Conservation (phyloP, 768 basidiomycete genomes). For the Hypsizygus marmoreus region DNA sequence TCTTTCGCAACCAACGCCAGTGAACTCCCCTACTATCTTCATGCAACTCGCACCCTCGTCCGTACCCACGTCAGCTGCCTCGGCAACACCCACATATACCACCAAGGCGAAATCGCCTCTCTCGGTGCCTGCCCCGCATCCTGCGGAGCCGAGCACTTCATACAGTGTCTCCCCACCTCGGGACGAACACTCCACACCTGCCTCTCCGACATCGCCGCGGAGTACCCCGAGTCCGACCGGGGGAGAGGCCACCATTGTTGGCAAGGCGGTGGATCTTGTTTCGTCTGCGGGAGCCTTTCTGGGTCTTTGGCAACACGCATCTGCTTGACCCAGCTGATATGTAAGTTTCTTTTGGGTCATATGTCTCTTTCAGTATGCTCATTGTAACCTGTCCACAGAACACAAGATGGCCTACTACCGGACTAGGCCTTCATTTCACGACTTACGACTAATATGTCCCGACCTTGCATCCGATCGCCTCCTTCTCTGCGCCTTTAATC, state of each 20-base stretch:
- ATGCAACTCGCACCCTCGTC: conserved; percentile 28
- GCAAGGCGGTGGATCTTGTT: conserved; percentile 75
- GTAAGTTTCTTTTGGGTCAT: conserved; percentile 7
- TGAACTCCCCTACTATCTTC: conserved; percentile 56
- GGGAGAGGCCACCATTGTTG: conserved; percentile 38
- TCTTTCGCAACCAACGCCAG: conserved; percentile 54
- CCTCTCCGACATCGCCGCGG: conserved; percentile 13
- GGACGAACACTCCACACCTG: conserved; percentile 11
- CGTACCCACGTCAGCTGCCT: conserved; percentile 10
- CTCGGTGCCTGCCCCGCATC: conserved; percentile 31
- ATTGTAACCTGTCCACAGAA: too few species aligned
- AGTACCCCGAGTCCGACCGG: conserved; percentile 15
- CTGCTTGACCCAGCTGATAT: background rate
- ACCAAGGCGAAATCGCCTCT: conserved; percentile 30
- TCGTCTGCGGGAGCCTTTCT: conserved; percentile 77
- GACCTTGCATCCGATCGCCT: too few species aligned
- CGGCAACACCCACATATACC: conserved; percentile 18
- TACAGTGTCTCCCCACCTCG: conserved; percentile 29
- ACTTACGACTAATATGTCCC: too few species aligned
- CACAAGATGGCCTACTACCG: too few species aligned
- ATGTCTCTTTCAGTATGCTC: background rate
- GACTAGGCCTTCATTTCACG: too few species aligned
- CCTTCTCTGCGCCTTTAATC: too few species aligned
- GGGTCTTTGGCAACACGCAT: conserved; percentile 46
- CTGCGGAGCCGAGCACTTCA: conserved; percentile 36